Percentiles rank a stretch among this genome's conserved stretches.
Conservation (phyloP, 2,329 filamentous ascomycete species). For the Fusarium sp. region DNA sequence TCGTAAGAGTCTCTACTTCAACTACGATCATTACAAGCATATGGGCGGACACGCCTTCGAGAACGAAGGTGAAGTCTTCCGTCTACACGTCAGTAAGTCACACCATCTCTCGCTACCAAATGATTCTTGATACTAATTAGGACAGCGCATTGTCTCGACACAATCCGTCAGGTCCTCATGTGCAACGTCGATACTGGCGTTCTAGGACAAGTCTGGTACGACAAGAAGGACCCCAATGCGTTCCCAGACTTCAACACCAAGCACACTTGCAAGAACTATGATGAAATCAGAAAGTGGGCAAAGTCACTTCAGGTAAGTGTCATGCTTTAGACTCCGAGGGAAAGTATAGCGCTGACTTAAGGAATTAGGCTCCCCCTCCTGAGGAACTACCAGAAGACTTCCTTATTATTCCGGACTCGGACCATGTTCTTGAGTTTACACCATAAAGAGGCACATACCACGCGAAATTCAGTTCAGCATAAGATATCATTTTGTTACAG, state of each 20-base stretch:
- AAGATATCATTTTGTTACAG: background rate
- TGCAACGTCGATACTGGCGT: conserved; percentile 71
- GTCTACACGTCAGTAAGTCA: conserved; percentile 66
- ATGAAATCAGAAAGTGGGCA: conserved; percentile 65
- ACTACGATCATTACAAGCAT: conserved; percentile 67
- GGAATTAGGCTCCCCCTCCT: conserved; percentile 34
- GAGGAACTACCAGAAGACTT: conserved; percentile 34
- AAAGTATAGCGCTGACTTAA: background rate
- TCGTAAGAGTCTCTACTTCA: conserved; percentile 69
- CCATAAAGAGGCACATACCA: conserved; percentile 12
- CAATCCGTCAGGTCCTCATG: conserved; percentile 71
- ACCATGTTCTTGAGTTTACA: conserved; percentile 30
- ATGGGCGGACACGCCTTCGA: conserved; percentile 64
- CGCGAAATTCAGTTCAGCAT: background rate
- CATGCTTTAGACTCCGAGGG: rapidly evolving
- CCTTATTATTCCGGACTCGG: conserved; percentile 11
- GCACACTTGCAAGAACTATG: conserved; percentile 70
- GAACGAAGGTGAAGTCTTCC: conserved; percentile 66
- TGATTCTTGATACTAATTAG: background rate
- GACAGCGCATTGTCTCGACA: conserved; percentile 67
- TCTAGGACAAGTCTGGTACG: conserved; percentile 71
- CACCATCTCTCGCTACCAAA: rapidly evolving
- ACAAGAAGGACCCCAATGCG: conserved; percentile 57
- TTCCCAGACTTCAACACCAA: conserved; percentile 73
- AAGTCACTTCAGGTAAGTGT: conserved; percentile 60